phyloP scores from a whole-genome alignment of 495 filamentous ascomycete genomes.

The Massariosphaeria phaeospora region DNA sequence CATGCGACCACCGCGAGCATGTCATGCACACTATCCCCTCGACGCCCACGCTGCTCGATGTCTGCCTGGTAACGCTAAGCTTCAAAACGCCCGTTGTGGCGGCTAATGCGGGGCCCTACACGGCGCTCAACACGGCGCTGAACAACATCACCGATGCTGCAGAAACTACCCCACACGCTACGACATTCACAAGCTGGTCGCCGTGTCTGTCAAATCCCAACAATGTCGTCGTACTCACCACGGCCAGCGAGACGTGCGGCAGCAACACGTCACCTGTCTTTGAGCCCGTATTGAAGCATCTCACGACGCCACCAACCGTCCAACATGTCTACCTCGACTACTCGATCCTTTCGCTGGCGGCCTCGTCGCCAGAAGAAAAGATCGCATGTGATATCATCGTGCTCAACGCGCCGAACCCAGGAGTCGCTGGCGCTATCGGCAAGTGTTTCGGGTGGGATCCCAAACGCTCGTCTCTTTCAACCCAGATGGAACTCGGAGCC shows the following conservation, averaged over 20 bases:
- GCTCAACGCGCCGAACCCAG: conserved; percentile 6
- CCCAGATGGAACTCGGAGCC: neutral
- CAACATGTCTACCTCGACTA: conserved; percentile 20
- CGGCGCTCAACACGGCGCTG: conserved; percentile 5
- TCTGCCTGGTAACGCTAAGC: conserved; percentile 15
- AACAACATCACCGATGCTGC: conserved; percentile 22
- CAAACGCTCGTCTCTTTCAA: conserved; percentile 11
- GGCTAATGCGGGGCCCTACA: neutral
- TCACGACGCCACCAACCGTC: conserved; percentile 3
- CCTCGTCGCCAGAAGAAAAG: neutral
- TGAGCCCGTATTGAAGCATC: conserved; percentile 4
- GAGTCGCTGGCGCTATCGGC: conserved; percentile 19
- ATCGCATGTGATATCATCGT: conserved; percentile 18
- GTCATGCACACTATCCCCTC: conserved; percentile 2
- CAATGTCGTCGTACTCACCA: conserved; percentile 12
- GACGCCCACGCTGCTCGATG: conserved; percentile 9
- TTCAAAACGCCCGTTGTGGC: conserved; percentile 3
- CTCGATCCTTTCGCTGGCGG: conserved; percentile 10
- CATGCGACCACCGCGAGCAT: conserved; percentile 19
- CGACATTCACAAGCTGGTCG: conserved; percentile 21
- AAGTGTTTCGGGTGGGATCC: conserved; percentile 27
- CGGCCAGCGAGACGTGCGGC: conserved; percentile 8
- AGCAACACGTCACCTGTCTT: conserved; percentile 16
- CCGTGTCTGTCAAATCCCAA: conserved; percentile 3
- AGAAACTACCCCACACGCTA: conserved; percentile 4